Percentiles rank a stretch among this genome's conserved stretches.
phyloP scores from a whole-genome alignment of 805 yeast species.

The Blastobotrys peoriensis region DNA sequence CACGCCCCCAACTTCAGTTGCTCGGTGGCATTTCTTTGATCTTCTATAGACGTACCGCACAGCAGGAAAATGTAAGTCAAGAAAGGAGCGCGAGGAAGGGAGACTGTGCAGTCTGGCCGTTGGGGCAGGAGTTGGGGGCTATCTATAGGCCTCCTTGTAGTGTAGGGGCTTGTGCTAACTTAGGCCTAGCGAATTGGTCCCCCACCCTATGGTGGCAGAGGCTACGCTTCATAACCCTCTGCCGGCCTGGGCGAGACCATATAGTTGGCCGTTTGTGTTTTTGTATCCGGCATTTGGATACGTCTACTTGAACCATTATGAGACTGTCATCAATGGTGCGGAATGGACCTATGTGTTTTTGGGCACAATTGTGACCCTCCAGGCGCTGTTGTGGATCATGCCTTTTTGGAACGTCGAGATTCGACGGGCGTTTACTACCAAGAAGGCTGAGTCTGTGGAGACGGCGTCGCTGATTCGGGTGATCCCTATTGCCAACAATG shows the following conservation, averaged over 20 bases:
- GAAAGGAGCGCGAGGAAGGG: not conserved
- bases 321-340: conserved; percentile 72
- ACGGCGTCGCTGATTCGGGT: conserved; percentile 71
- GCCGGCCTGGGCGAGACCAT: conserved; percentile 57
- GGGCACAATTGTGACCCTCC: conserved; percentile 65
- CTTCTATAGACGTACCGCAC: not conserved
- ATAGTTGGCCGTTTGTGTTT: conserved; percentile 64
- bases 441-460: conserved; percentile 42
- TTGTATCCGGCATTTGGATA: conserved; percentile 70
- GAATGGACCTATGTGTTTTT: conserved; percentile 95
- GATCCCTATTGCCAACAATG: conserved; percentile 78
- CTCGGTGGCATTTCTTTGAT: no score
- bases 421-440: conserved; percentile 64
- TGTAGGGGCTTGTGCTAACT: not conserved
- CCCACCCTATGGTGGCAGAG: conserved; percentile 62
- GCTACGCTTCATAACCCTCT: conserved; percentile 73
- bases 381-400: conserved; percentile 72
- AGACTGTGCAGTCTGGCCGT: no score
- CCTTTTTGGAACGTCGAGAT: conserved; percentile 90
- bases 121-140: no score
- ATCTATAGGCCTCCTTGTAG: no score
- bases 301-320: conserved; percentile 64
- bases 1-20: no score
- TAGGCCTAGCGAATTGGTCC: conserved; percentile 39
- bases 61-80: not conserved